Evolutionary conservation across 2,329 filamentous ascomycete species (phyloP), one percentile per base, ranked within the genome.

Genomic region (Knoxdaviesia capensis): DNA sequence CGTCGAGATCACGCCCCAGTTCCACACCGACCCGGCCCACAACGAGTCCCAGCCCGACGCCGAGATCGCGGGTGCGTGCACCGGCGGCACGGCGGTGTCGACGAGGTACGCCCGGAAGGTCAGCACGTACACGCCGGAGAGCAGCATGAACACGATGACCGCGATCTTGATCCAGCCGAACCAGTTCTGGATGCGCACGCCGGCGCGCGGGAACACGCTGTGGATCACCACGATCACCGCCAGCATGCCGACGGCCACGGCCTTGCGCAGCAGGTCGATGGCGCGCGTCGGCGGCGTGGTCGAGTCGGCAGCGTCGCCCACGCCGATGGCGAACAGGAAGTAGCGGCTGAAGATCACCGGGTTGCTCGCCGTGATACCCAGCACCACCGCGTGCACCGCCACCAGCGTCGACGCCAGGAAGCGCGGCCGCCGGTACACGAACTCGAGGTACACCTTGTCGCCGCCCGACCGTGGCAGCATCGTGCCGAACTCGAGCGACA

Each of bases 401-500:
- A 81, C 61, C 10, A 82, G 52, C 0, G 71, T 75, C 3, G 75
- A 76, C 0, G 74, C 73, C 3, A 83, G 62, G 46, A 79, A 75
- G 5, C 67, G 65, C 2, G 78, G 78, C 32, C 62, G 61, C 2
- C 68, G 66, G 52, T 78, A 82, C 0, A 74, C 74, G 53, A 76
- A 78, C 54, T 83, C 77, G 38, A 83, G 66, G 51, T 81, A 82
- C 6, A 81, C 74, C 56, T 82, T 83, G 30, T 71, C 63, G 29
- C 77, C 78, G 6, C 78, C 78, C 1, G 72, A 78, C 1, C 76
- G 64, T 10, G 79, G 79, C 9, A 83, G 59, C 76, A 81, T 80
- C 50, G 69, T 77, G 0, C 78, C 78, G 49, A 73, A 79, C 51
- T 84, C 79, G 40, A 83, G 63, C 6, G 67, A 68, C 0, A 82